phyloP scores from a whole-genome alignment of 2,329 filamentous ascomycete genomes.

The Stagonosporopsis chrysanthemi region DNA sequence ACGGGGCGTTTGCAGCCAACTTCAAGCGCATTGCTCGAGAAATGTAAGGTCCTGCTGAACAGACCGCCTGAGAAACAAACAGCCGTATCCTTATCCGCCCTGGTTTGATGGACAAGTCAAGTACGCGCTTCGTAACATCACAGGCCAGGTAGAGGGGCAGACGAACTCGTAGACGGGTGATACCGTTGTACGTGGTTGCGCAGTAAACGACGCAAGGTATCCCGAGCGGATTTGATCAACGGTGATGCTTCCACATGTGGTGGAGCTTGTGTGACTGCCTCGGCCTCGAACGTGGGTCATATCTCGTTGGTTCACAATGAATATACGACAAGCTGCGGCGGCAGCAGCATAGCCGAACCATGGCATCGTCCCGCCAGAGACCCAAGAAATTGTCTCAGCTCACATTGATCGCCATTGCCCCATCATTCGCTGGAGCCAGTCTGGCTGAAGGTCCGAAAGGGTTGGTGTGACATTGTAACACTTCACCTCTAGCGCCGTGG shows the following conservation, averaged over 20 bases:
- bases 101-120: conserved; percentile 20
- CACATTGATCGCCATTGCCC: conserved; percentile 4
- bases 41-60: conserved; percentile 26
- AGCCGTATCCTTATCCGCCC: conserved; percentile 30
- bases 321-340: conserved; percentile 1
- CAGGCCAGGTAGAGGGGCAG: conserved; percentile 23
- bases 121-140: conserved; percentile 22
- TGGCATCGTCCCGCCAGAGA: conserved; percentile 4
- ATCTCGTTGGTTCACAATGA: background rate
- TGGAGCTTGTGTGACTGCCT: conserved; percentile 19
- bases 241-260: conserved; percentile 17
- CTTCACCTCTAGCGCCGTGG: conserved; percentile 24
- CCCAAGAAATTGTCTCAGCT: conserved; percentile 13
- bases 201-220: conserved; percentile 31
- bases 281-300: background rate
- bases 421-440: background rate
- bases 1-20: conserved; percentile 17
- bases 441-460: conserved; percentile 1
- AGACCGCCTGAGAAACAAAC: conserved; percentile 21
- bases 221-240: conserved; percentile 23
- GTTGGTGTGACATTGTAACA: conserved; percentile 28
- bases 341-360: conserved; percentile 4
- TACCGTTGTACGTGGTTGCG: conserved; percentile 30
- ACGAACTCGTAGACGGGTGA: conserved; percentile 18
- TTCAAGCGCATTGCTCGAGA: conserved; percentile 27